Conservation (phyloP, 495 filamentous ascomycete genomes). For the Polyplosphaeria fusca region DNA sequence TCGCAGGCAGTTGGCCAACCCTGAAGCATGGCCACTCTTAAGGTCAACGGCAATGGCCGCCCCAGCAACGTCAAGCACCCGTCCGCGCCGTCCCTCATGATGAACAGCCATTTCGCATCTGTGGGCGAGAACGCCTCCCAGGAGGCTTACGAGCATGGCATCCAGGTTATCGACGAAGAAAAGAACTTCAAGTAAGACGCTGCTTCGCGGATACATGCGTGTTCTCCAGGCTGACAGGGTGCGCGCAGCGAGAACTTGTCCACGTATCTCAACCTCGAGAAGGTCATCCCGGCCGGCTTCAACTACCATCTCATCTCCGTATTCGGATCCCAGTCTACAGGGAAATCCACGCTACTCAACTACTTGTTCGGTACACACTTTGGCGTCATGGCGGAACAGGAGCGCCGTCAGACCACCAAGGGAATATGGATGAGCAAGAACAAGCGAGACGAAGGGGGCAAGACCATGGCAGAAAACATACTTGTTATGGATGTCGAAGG, state of each 20-base stretch:
- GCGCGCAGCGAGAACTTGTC: slow-evolving; percentile 66
- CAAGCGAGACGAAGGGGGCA: slow-evolving; percentile 54
- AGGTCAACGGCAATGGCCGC: slow-evolving; percentile 31
- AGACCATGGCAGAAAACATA: slow-evolving; percentile 89
- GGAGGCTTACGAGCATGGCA: slow-evolving; percentile 82
- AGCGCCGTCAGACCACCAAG: slow-evolving; percentile 93
- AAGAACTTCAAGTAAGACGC: slow-evolving; percentile 97
- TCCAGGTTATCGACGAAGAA: slow-evolving; percentile 93
- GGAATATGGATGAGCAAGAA: slow-evolving; percentile 99
- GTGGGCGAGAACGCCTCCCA: slow-evolving; percentile 64
- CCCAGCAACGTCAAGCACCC: slow-evolving; percentile 30
- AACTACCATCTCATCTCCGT: slow-evolving; percentile 99
- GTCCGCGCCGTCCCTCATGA: slow-evolving; percentile 58
- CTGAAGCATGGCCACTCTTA: slow-evolving; percentile 13
- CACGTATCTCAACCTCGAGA: slow-evolving; percentile 73
- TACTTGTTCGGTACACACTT: slow-evolving; percentile 93
- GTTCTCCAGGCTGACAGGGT: slow-evolving; percentile 19
- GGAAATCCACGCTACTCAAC: slow-evolving; percentile 96
- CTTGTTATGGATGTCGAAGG: slow-evolving; percentile 99
- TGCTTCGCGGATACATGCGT: slow-evolving; percentile 12
- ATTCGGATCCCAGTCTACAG: slow-evolving; percentile 97
- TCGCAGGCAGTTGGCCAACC: not conserved
- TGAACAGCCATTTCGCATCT: slow-evolving; percentile 86
- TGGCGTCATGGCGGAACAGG: slow-evolving; percentile 89
- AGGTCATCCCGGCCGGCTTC: slow-evolving; percentile 83